Evolutionary conservation across 1,284 basidiomycete species (phyloP).

Genomic region (Phellopilus nigrolimitatus): DNA sequence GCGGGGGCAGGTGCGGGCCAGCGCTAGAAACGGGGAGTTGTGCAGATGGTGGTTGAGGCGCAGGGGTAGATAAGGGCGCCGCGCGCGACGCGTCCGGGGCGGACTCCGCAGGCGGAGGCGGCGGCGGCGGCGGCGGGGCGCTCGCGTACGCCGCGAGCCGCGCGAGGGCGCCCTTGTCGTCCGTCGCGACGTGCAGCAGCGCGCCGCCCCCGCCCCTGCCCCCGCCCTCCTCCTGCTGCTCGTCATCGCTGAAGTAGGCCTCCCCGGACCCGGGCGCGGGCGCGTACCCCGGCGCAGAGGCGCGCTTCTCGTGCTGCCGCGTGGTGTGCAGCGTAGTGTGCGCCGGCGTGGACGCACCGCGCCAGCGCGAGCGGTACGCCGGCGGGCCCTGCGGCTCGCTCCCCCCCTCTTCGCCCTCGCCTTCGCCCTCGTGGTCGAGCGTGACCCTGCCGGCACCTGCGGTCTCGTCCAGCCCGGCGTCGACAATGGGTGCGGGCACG

Average conservation of each 20-base stretch:
- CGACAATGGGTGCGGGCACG: too few relatives aligned
- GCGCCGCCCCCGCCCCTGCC: neutral
- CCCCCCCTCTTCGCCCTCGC: slow-evolving; percentile 3
- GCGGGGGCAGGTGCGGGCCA: neutral
- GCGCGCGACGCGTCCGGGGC: neutral
- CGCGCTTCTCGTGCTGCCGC: slow-evolving; percentile 8
- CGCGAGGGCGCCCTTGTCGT: slow-evolving; percentile 64
- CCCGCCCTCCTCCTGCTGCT: neutral
- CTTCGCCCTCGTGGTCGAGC: neutral
- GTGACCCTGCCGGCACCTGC: too few relatives aligned
- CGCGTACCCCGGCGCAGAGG: too few relatives aligned
- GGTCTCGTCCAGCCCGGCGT: too few relatives aligned
- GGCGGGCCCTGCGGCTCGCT: slow-evolving; percentile 5
- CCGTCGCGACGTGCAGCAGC: slow-evolving; percentile 61
- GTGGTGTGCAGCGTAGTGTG: neutral
- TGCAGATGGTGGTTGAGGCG: neutral
- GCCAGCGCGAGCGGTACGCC: slow-evolving; percentile 13
- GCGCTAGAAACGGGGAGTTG: neutral
- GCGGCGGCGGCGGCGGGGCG: slow-evolving; percentile 37
- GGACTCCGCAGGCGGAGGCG: neutral
- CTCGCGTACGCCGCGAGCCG: slow-evolving; percentile 52
- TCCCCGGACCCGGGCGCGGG: too few relatives aligned
- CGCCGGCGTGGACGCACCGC: neutral
- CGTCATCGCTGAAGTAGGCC: neutral
- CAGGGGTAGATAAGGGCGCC: neutral